Percentiles rank a stretch among this genome's conserved stretches.
Conservation (phyloP, 495 filamentous ascomycete species). For the Penicillium ucsense region DNA sequence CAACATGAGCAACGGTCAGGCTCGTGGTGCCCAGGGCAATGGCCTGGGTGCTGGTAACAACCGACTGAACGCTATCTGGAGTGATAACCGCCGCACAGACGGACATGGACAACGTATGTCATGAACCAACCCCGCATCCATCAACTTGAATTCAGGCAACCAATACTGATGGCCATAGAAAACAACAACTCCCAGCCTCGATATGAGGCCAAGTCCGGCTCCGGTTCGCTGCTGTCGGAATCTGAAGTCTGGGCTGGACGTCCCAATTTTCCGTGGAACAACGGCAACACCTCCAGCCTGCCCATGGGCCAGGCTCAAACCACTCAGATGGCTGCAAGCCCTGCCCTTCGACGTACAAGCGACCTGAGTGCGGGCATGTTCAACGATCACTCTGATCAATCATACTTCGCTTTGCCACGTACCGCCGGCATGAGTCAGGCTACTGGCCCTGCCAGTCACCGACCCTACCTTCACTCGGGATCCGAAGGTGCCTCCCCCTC, state of each 20-base stretch:
- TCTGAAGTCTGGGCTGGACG: slow-evolving; percentile 46
- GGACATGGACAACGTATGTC: slow-evolving; percentile 36
- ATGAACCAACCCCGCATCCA: no score
- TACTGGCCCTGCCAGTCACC: slow-evolving; percentile 16
- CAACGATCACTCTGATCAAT: slow-evolving; percentile 30
- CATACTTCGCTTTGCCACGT: slow-evolving; percentile 34
- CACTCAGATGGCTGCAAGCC: no score
- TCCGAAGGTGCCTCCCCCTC: slow-evolving; percentile 29
- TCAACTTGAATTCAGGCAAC: no score
- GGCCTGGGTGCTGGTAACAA: slow-evolving; percentile 36
- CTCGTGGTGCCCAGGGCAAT: slow-evolving; percentile 30
- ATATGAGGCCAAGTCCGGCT: slow-evolving; percentile 50
- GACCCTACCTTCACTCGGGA: slow-evolving; percentile 23
- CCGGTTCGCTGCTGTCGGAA: slow-evolving; percentile 54
- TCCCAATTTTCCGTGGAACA: slow-evolving; percentile 45
- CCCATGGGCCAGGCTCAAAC: slow-evolving; percentile 26
- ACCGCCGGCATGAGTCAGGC: slow-evolving; percentile 19
- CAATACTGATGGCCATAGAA: no score
- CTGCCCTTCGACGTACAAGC: slow-evolving; percentile 35
- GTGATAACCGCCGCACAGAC: slow-evolving; percentile 40
- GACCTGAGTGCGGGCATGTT: slow-evolving; percentile 31
- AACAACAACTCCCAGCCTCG: slow-evolving; percentile 7
- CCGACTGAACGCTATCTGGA: slow-evolving; percentile 57
- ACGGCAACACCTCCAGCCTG: slow-evolving; percentile 39
- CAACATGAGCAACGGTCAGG: slow-evolving; percentile 29